Evolutionary conservation across 23 red algal species (phyloP).

Genomic region (Pyropia yezoensis): DNA sequence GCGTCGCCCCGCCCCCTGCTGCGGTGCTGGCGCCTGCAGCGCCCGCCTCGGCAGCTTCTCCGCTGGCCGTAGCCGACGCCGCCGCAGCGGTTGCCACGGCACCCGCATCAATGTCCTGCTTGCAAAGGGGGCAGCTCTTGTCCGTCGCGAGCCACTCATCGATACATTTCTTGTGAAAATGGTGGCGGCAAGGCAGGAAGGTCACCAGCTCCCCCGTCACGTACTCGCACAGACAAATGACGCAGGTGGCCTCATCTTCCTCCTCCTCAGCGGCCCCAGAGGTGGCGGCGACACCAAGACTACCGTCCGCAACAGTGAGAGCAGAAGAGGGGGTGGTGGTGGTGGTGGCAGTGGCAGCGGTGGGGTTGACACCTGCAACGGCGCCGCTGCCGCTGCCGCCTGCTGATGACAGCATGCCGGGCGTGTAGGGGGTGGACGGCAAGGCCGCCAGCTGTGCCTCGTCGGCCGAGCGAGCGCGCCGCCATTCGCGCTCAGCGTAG

Average conservation of each 20-base stretch:
- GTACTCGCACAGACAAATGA: conserved; percentile 90
- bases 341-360: no score
- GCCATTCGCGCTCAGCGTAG: conserved; percentile 71
- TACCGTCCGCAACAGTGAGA: background rate
- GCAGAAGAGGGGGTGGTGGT: background rate
- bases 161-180: conserved; percentile 87
- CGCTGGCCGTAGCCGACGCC: background rate
- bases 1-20: background rate
- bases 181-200: conserved; percentile 75
- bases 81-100: conserved; percentile 10
- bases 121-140: conserved; percentile 94
- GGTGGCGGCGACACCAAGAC: background rate
- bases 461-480: conserved; percentile 61
- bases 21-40: background rate
- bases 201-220: conserved; percentile 42
- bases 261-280: background rate
- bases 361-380: no score
- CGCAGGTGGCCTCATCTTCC: conserved; percentile 72
- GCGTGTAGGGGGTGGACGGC: conserved; percentile 35
- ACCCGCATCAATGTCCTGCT: conserved; percentile 81
- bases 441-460: conserved; percentile 58
- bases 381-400: conserved; percentile 1
- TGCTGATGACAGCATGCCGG: conserved; percentile 34
- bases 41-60: background rate
- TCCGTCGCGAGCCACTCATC: conserved; percentile 85